These are phyloP conservation scores for Lichtheimia ornata DNA, from an alignment of 371 early-diverging fungal genomes.

Conservation along the genomic window DNA sequence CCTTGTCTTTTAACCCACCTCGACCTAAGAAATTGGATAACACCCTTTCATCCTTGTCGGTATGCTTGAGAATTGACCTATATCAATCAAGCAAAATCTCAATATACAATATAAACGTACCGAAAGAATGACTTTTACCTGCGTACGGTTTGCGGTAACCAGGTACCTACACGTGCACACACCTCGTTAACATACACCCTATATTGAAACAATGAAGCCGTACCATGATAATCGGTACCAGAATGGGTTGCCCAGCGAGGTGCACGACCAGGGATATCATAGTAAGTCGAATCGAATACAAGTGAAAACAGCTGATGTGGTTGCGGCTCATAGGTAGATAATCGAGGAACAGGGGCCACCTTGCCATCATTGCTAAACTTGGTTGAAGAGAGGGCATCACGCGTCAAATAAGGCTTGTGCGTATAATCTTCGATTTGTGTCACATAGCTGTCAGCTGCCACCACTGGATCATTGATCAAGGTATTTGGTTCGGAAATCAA, in stretches of 20 bases:
- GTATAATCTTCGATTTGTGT: conserved; percentile 78
- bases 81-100: background rate
- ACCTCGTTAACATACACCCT: background rate
- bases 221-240: conserved; percentile 88
- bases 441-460: conserved; percentile 43
- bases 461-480: conserved; percentile 16
- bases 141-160: conserved; percentile 92
- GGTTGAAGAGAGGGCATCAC: conserved; percentile 55
- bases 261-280: conserved; percentile 87
- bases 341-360: conserved; percentile 31
- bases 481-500: background rate
- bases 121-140: conserved; percentile 44
- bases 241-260: conserved; percentile 93
- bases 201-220: background rate
- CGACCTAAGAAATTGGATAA: conserved; percentile 90
- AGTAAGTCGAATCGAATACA: conserved; percentile 78
- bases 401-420: conserved; percentile 78
- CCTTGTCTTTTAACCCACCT: conserved; percentile 43
- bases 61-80: conserved; percentile 77
- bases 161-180: conserved; percentile 63
- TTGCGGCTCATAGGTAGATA: conserved; percentile 75
- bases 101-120: background rate
- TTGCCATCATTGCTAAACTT: conserved; percentile 54
- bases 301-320: conserved; percentile 81
- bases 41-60: conserved; percentile 73